Percentiles rank a stretch among this genome's conserved stretches.
phyloP scores from a whole-genome alignment of 768 basidiomycete genomes.

The Mycena kentingensis region DNA sequence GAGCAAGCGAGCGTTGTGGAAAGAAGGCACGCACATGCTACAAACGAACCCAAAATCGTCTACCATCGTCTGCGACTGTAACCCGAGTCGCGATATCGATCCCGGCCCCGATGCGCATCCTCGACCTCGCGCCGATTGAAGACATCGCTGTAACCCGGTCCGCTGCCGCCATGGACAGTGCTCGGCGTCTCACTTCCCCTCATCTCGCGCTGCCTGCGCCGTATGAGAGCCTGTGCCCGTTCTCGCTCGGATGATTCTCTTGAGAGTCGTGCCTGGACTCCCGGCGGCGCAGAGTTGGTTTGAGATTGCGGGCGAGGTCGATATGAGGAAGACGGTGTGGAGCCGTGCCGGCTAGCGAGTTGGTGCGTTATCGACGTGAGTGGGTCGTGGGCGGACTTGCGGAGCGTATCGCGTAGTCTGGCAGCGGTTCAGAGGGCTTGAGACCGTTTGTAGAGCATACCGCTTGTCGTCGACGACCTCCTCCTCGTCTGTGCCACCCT shows the following conservation, averaged over 20 bases:
- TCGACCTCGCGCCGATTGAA: slow-evolving; percentile 73
- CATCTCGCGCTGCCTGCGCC: slow-evolving; percentile 64
- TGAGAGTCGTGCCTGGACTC: slow-evolving; percentile 59
- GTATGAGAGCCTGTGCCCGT: slow-evolving; percentile 72
- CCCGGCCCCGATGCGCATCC: slow-evolving; percentile 61
- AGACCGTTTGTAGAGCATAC: slow-evolving; percentile 26
- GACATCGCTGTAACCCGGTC: slow-evolving; percentile 70
- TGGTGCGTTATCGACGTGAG: slow-evolving; percentile 72
- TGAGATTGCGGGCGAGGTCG: slow-evolving; percentile 18
- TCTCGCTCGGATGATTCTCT: slow-evolving; percentile 77
- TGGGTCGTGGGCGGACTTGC: slow-evolving; percentile 69
- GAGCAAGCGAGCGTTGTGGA: no score
- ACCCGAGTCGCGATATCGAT: slow-evolving; percentile 28
- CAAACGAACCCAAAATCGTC: not conserved
- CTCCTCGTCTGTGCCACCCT: slow-evolving; percentile 27
- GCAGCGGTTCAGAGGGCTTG: no score
- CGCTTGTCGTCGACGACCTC: slow-evolving; percentile 41
- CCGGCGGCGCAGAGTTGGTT: slow-evolving; percentile 36
- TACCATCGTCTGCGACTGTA: slow-evolving; percentile 13
- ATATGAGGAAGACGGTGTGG: slow-evolving; percentile 29
- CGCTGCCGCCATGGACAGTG: slow-evolving; percentile 57
- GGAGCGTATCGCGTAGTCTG: slow-evolving; percentile 57
- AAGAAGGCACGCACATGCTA: no score
- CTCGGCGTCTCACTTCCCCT: slow-evolving; percentile 71
- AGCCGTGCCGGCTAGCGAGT: slow-evolving; percentile 45